Percentiles rank a stretch among this genome's conserved stretches.
Conservation (phyloP, 306 rosid genomes). For the Acmispon strigosus region DNA sequence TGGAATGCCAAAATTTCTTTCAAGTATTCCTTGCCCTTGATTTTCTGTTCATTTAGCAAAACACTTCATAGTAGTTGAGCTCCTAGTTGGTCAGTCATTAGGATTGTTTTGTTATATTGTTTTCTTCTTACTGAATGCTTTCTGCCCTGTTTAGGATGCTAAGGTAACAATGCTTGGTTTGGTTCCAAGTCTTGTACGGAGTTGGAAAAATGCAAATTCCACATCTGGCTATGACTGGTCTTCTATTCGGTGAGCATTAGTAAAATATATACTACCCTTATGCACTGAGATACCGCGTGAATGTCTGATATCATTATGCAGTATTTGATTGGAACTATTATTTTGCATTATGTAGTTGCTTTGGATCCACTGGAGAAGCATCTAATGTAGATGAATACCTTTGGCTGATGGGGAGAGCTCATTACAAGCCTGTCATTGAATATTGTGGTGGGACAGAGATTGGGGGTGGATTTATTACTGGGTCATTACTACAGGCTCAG, state of each 20-base stretch:
- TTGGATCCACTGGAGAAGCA: conserved; percentile 92
- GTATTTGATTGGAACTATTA: conserved; percentile 13
- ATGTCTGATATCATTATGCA: conserved; percentile 10
- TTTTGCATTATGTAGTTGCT: conserved; percentile 55
- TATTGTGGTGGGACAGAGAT: conserved; percentile 98
- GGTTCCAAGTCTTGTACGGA: conserved; percentile 85
- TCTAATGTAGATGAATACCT: conserved; percentile 88
- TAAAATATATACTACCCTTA: neutral
- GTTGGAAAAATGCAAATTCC: conserved; percentile 76
- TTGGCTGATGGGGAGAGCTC: conserved; percentile 96
- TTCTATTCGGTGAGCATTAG: conserved; percentile 61
- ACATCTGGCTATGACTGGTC: conserved; percentile 83
- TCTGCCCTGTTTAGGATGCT: conserved; percentile 38
- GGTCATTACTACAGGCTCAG: conserved; percentile 84
- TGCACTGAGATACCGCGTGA: neutral
- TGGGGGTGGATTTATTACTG: conserved; percentile 83
- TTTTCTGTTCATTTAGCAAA: neutral
- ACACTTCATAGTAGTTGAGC: neutral
- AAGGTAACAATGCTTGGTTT: conserved; percentile 97
- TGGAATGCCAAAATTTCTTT: neutral
- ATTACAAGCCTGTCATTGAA: conserved; percentile 85
- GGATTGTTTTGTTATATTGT: neutral
- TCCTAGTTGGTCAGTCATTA: neutral
- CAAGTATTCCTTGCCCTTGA: neutral
- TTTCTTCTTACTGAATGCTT: conserved; percentile 3